Evolutionary conservation across 192 early-diverging fungal genomes (phyloP).

Genomic region (Backusella parvicylindrica): DNA sequence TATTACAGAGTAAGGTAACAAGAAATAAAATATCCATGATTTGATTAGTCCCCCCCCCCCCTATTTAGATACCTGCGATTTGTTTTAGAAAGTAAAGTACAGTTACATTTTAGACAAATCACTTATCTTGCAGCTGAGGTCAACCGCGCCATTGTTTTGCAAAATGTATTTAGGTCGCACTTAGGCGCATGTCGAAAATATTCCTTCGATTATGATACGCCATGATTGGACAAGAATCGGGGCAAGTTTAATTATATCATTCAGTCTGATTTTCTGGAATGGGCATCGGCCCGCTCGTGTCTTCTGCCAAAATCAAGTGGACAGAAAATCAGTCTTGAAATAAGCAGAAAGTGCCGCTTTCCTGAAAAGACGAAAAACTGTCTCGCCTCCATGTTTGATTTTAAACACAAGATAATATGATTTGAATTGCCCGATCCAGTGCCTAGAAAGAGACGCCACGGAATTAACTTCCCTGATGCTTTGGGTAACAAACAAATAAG

Average conservation of each 20-base stretch:
- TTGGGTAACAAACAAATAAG: neutral
- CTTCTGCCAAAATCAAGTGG: constrained; percentile 6
- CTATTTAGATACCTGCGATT: neutral
- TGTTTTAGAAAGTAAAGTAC: constrained; percentile 38
- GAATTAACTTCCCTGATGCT: neutral
- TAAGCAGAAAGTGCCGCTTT: neutral
- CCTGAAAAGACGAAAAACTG: constrained; percentile 13
- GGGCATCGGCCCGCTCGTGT: constrained; percentile 14
- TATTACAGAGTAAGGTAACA: constrained; percentile 34
- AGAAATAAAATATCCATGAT: neutral
- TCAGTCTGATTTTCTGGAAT: constrained; percentile 19
- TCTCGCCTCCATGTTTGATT: constrained; percentile 15
- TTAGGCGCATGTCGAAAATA: constrained; percentile 27
- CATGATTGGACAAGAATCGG: constrained; percentile 28
- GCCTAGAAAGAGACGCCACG: neutral
- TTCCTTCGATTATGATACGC: constrained; percentile 27
- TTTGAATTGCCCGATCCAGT: neutral
- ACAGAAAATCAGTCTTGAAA: constrained; percentile 19
- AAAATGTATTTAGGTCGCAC: constrained; percentile 39
- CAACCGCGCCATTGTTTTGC: constrained; percentile 34
- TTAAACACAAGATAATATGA: neutral
- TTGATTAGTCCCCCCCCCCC: neutral
- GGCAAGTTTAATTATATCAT: constrained; percentile 27
- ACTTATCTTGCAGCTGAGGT: constrained; percentile 24
- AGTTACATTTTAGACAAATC: constrained; percentile 38